Evolutionary conservation across 2,329 filamentous ascomycete genomes (phyloP).

Genomic region (Trichoderma lentiforme): DNA sequence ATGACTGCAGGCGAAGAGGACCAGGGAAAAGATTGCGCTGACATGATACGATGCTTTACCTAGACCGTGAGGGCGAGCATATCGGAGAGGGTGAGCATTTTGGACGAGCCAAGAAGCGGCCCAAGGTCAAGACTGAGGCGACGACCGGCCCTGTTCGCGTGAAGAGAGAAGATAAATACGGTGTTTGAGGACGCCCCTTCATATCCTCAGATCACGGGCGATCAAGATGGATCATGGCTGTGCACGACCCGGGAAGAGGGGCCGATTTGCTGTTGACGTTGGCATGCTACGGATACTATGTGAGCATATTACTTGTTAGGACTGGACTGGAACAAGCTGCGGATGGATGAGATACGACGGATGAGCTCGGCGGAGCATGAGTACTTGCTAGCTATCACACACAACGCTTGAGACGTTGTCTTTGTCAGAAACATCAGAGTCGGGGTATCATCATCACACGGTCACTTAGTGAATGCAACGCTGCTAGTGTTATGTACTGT

Average conservation of each 20-base stretch:
- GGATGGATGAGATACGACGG: background rate
- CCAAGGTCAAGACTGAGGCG: background rate
- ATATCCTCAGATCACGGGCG: too few species aligned
- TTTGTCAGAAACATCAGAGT: background rate
- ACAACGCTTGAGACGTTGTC: background rate
- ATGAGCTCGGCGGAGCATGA: background rate
- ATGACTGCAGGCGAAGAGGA: background rate
- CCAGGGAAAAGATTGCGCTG: background rate
- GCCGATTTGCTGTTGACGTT: background rate
- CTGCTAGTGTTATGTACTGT: background rate
- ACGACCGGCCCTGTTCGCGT: background rate
- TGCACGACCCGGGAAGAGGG: background rate
- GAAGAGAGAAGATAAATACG: background rate
- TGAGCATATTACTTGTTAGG: background rate
- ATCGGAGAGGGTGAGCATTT: background rate
- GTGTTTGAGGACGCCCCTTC: background rate
- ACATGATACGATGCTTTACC: background rate
- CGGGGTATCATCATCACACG: background rate
- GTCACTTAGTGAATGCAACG: conserved; percentile 2
- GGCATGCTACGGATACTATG: background rate
- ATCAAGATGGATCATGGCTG: background rate
- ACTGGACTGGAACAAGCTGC: background rate
- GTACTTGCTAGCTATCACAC: background rate
- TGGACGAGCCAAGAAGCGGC: background rate
- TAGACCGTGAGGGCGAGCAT: background rate